Base-by-base conservation (phyloP, 768 basidiomycete genomes). In the Crepidotus variabilis region DNA sequence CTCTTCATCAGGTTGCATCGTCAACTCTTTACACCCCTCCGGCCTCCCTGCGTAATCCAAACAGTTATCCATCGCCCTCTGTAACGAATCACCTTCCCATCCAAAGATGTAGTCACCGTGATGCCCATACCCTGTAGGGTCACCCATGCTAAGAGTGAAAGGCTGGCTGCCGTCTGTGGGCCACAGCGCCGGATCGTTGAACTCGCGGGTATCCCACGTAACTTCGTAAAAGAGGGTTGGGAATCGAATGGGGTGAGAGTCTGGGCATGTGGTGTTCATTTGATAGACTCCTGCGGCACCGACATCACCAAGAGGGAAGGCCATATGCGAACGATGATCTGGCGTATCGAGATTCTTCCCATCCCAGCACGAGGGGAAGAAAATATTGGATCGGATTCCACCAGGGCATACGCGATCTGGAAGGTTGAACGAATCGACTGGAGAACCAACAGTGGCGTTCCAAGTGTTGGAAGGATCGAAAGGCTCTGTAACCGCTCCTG, bases 51-150 rank as follows among this genome's bases (percentile, higher is more conserved):
- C 39, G 13, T 43, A 3, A 43, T 43, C 39, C 14, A 43, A 11
- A 2, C 39, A 43, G 39, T 43, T 4, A 20, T 11, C 39, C 39
- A 43, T 43, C 14, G 11, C 39, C 14, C 39, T 14, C 39, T 11
- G 39, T 5, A 43, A 20, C 5, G 39, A 14, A 43, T 43, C 5
- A 11, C 11, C 11, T 4, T 43, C 39, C 39, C 39, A 11, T 43
- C 39, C 39, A 20, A 43, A 11, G 39, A 4, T 20, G 11, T 3
- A 43, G 11, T 43, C 78, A n/a, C 71, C 76, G 57, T 78, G 76
- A 57, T 78, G 71, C 63, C 80, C 80, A 61, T 77, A 79, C 7
- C 81, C 81, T 20, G 79, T 81, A 8, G 76, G 74, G 61, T 85
- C 83, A 35, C 83, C 83, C 48, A 60, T 71, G 7, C 28, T 28